Evolutionary conservation across 2,329 filamentous ascomycete genomes (phyloP).

Genomic region (Pyricularia pennisetigena): DNA sequence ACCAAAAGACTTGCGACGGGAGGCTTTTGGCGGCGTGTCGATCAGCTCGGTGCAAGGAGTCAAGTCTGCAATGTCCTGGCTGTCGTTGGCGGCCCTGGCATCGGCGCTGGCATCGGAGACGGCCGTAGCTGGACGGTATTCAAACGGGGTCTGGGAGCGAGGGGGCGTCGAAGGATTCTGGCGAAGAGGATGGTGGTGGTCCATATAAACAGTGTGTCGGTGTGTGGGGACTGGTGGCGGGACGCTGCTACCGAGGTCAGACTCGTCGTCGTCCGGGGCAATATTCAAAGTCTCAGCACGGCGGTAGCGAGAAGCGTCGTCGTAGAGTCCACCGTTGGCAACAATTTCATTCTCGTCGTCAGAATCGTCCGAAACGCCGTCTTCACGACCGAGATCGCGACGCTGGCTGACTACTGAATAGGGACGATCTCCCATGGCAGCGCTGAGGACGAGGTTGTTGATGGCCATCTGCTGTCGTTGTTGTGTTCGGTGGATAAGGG

Average conservation of each 20-base stretch:
- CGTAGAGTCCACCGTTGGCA: constrained; percentile 6
- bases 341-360: constrained; percentile 20
- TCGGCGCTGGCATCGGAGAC: constrained; percentile 37
- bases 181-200: constrained; percentile 34
- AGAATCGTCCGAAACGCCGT: constrained; percentile 26
- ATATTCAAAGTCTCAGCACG: constrained; percentile 11
- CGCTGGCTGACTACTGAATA: constrained; percentile 38
- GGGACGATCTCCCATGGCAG: constrained; percentile 21
- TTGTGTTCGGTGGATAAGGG: constrained; percentile 42
- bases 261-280: constrained; percentile 15
- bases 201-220: background rate
- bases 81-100: constrained; percentile 29
- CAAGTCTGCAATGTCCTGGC: constrained; percentile 35
- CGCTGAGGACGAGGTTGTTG: constrained; percentile 20
- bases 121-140: constrained; percentile 18
- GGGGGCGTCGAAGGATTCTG: constrained; percentile 31
- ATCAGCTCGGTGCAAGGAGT: constrained; percentile 10
- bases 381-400: constrained; percentile 24
- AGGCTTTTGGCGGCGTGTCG: background rate
- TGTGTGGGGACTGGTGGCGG: constrained; percentile 1
- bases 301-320: constrained; percentile 11
- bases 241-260: constrained; percentile 13
- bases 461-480: constrained; percentile 37
- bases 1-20: background rate
- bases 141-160: constrained; percentile 20